phyloP scores from a whole-genome alignment of 495 filamentous ascomycete genomes.

The Rusavskia elegans region DNA sequence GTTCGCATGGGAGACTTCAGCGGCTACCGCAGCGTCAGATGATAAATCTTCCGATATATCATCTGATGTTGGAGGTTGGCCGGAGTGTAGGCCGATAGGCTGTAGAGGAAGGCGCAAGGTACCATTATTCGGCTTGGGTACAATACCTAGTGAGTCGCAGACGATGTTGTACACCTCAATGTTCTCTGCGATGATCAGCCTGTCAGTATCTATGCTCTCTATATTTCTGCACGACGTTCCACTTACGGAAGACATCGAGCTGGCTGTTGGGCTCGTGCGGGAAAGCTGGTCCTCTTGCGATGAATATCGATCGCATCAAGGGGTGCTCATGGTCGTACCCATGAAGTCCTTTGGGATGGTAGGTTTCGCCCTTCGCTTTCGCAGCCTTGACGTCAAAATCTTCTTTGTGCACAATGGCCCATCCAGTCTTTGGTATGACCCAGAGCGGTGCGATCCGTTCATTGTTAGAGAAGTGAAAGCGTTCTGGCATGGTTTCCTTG shows the following conservation, averaged over 20 bases:
- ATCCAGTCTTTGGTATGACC: slow-evolving; percentile 36
- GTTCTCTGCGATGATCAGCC: slow-evolving; percentile 44
- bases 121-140: slow-evolving; percentile 30
- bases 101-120: slow-evolving; percentile 58
- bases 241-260: slow-evolving; percentile 72
- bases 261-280: slow-evolving; percentile 63
- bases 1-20: not conserved
- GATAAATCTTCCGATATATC: slow-evolving; percentile 23
- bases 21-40: not conserved
- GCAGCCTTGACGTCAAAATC: slow-evolving; percentile 29
- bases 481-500: slow-evolving; percentile 29
- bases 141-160: slow-evolving; percentile 35
- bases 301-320: slow-evolving; percentile 37
- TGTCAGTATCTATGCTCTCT: not conserved
- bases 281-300: slow-evolving; percentile 34
- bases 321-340: slow-evolving; percentile 36
- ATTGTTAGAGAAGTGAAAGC: slow-evolving; percentile 34
- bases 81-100: slow-evolving; percentile 51
- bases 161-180: slow-evolving; percentile 90
- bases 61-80: slow-evolving; percentile 19
- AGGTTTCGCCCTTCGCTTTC: slow-evolving; percentile 19
- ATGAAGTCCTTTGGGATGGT: slow-evolving; percentile 31
- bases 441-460: slow-evolving; percentile 35
- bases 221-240: slow-evolving; percentile 15
- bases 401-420: slow-evolving; percentile 32